A percentile compares a stretch with the other conserved stretches of the same genome.
Conservation (phyloP, 495 filamentous ascomycete genomes). For the Cairneyella variabilis region DNA sequence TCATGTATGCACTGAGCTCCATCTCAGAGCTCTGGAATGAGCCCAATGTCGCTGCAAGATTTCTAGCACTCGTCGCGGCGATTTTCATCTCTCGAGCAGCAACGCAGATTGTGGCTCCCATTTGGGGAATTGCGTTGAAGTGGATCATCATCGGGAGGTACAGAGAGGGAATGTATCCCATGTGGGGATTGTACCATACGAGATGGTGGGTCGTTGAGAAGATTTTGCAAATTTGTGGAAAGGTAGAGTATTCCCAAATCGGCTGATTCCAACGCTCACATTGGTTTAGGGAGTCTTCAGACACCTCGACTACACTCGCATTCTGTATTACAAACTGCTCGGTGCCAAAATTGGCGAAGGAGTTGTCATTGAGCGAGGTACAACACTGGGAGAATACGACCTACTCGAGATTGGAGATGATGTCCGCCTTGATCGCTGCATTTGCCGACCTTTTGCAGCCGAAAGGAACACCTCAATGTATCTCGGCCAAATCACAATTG, state of each 20-base stretch:
- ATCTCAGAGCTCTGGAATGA: constrained; percentile 25
- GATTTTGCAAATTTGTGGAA: constrained; percentile 34
- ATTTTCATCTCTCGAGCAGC: constrained; percentile 29
- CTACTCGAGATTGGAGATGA: constrained; percentile 40
- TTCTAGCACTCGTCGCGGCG: constrained; percentile 32
- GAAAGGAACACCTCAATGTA: constrained; percentile 45
- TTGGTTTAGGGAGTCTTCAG: constrained; percentile 30
- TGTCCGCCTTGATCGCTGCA: constrained; percentile 33
- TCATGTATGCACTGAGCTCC: constrained; percentile 31
- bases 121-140: constrained; percentile 37
- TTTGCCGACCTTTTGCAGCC: constrained; percentile 39
- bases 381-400: constrained; percentile 41
- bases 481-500: constrained; percentile 38
- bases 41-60: constrained; percentile 27
- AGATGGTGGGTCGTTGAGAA: constrained; percentile 48
- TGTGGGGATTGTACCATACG: constrained; percentile 46
- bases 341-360: constrained; percentile 39
- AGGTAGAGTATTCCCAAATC: background rate
- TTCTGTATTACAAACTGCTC: constrained; percentile 38
- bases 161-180: constrained; percentile 39
- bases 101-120: constrained; percentile 28
- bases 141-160: constrained; percentile 43
- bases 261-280: background rate
- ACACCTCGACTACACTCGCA: constrained; percentile 28
- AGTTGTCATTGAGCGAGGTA: constrained; percentile 30